phyloP scores from a whole-genome alignment of 2,329 filamentous ascomycete species.

The Phialophora macrospora region DNA sequence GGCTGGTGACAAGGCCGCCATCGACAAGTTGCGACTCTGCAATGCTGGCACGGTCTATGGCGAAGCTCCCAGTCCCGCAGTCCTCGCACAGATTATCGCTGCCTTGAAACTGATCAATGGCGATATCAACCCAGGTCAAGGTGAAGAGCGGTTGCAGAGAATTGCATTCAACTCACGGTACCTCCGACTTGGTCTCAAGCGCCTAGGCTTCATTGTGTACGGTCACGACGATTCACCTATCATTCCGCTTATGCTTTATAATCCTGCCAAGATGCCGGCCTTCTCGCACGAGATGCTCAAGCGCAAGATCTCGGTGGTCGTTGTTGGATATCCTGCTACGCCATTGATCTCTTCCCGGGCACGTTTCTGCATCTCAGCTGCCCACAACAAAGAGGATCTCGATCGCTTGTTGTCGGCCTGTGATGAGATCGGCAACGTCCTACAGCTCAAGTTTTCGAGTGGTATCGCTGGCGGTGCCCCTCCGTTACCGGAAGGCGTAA shows the following conservation, averaged over 20 bases:
- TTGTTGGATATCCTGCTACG: slow-evolving; percentile 95
- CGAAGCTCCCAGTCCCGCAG: slow-evolving; percentile 83
- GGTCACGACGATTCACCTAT: slow-evolving; percentile 98
- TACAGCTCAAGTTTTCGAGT: slow-evolving; percentile 97
- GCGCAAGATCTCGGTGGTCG: slow-evolving; percentile 95
- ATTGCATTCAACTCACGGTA: slow-evolving; percentile 98
- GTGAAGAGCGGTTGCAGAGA: slow-evolving; percentile 91
- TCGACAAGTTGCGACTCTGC: slow-evolving; percentile 84
- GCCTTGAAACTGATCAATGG: slow-evolving; percentile 88
- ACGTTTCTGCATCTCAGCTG: slow-evolving; percentile 92
- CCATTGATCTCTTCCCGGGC: slow-evolving; percentile 93
- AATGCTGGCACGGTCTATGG: slow-evolving; percentile 87
- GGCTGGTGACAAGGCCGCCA: slow-evolving; percentile 83
- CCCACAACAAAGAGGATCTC: slow-evolving; percentile 97
- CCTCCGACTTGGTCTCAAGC: slow-evolving; percentile 94
- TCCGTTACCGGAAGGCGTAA: slow-evolving; percentile 72
- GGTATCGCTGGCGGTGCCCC: slow-evolving; percentile 88
- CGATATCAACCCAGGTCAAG: slow-evolving; percentile 85
- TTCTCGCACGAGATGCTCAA: slow-evolving; percentile 99
- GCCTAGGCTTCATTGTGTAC: slow-evolving; percentile 94
- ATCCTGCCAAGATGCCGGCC: slow-evolving; percentile 98
- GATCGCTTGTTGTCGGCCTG: slow-evolving; percentile 87
- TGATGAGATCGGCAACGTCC: slow-evolving; percentile 83
- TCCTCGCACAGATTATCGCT: slow-evolving; percentile 87
- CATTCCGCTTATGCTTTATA: slow-evolving; percentile 90